phyloP scores from a whole-genome alignment of 2,329 filamentous ascomycete species.

The Xylaria sp. region DNA sequence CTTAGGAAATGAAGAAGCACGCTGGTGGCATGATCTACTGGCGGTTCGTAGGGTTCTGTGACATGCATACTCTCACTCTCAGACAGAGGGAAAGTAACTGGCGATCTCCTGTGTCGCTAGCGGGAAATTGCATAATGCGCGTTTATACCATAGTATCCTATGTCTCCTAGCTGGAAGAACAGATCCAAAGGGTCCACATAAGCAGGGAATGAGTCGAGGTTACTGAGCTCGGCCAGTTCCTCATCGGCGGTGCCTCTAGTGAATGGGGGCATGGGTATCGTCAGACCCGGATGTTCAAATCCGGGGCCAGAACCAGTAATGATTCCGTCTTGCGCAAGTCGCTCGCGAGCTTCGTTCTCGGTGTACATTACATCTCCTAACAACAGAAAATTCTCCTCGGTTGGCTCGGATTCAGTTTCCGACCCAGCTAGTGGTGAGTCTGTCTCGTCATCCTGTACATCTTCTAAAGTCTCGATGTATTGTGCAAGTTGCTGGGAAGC shows the following conservation, averaged over 20 bases:
- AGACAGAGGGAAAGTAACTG: not conserved
- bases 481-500: too few species aligned
- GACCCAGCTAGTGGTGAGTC: not conserved
- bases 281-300: not conserved
- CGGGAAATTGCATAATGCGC: not conserved
- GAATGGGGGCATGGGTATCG: too few species aligned
- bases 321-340: not conserved
- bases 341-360: not conserved
- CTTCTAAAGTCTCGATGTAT: too few species aligned
- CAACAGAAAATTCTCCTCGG: not conserved
- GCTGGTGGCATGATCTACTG: too few species aligned
- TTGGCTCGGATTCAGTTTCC: not conserved
- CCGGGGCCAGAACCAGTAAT: not conserved
- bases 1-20: not conserved
- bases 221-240: not conserved
- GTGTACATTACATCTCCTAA: slow-evolving; percentile 8
- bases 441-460: too few species aligned
- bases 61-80: not conserved
- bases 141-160: not conserved
- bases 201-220: slow-evolving; percentile 3
- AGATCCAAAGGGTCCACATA: not conserved
- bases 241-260: not conserved
- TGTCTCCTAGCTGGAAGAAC: not conserved
- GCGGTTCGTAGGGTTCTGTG: too few species aligned
- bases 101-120: not conserved